phyloP scores from a whole-genome alignment of 768 basidiomycete genomes.

The Daedaleopsis nitida region DNA sequence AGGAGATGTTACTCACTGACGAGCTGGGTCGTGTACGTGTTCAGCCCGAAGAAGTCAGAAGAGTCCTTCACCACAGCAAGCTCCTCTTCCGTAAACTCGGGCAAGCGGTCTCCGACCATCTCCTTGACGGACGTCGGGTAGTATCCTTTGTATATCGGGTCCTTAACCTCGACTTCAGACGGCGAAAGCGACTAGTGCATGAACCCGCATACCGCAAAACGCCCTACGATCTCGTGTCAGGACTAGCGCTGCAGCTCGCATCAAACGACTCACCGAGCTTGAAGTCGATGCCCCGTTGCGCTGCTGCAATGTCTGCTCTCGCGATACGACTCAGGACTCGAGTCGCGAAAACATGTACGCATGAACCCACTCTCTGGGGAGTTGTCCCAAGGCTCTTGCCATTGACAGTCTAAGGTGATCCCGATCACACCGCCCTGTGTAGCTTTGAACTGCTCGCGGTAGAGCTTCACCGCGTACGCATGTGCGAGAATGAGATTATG shows the following conservation, averaged over 20 bases:
- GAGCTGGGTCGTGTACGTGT: conserved; percentile 70
- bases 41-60: conserved; percentile 74
- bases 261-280: conserved; percentile 37
- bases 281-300: conserved; percentile 43
- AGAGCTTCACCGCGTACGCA: conserved; percentile 65
- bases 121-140: conserved; percentile 63
- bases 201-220: conserved; percentile 16
- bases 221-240: neutral
- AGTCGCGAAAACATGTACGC: neutral
- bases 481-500: conserved; percentile 72
- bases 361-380: conserved; percentile 58
- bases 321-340: no score
- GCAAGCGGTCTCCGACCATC: conserved; percentile 59
- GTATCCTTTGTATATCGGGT: conserved; percentile 71
- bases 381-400: conserved; percentile 73
- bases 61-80: conserved; percentile 59
- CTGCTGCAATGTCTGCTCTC: conserved; percentile 39
- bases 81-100: conserved; percentile 59
- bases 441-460: conserved; percentile 67
- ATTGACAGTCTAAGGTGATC: conserved; percentile 79
- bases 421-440: conserved; percentile 68
- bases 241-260: neutral
- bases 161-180: conserved; percentile 34
- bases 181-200: no score
- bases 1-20: conserved; percentile 41